Conservation (phyloP, 169 alveolate genomes). For the Sarcocystis neurona region DNA sequence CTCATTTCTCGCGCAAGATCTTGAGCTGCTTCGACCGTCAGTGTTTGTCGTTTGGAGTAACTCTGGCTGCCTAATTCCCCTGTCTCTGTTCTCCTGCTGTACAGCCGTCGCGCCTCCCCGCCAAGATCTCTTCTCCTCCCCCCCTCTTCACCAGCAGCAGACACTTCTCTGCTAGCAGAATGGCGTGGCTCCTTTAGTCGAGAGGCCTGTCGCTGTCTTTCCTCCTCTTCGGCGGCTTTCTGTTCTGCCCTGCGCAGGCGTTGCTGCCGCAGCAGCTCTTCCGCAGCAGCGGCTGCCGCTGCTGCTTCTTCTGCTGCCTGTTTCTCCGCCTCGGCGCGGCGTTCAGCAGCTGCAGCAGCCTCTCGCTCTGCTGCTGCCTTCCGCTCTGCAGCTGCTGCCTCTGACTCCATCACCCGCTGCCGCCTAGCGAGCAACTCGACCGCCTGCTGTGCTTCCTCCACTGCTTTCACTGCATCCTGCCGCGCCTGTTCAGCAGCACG, state of each 20-base stretch:
- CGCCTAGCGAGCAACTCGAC: constrained; percentile 6
- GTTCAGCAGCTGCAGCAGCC: not conserved
- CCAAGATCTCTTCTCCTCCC: too few species aligned
- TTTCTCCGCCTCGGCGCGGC: not conserved
- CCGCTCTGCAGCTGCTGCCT: constrained; percentile 16
- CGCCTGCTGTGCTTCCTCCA: constrained; percentile 20
- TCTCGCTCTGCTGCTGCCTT: constrained; percentile 18
- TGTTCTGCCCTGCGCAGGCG: not conserved
- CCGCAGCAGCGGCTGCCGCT: not conserved
- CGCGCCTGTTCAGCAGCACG: not conserved
- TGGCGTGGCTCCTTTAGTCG: too few species aligned
- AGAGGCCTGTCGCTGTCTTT: too few species aligned
- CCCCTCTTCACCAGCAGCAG: too few species aligned
- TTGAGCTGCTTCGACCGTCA: constrained; percentile 30
- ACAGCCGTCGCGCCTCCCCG: too few species aligned
- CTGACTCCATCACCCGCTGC: not conserved
- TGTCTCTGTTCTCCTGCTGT: too few species aligned
- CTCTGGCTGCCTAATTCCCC: too few species aligned
- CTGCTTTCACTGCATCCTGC: constrained; percentile 10
- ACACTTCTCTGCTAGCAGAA: too few species aligned
- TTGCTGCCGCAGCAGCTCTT: not conserved
- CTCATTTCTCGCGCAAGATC: not conserved
- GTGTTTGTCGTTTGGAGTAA: too few species aligned
- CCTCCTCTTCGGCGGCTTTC: not conserved
- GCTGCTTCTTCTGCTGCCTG: not conserved